Percentiles rank a stretch among this genome's conserved stretches.
phyloP scores from a whole-genome alignment of 805 yeast species.

The Ogataea populi-albae region DNA sequence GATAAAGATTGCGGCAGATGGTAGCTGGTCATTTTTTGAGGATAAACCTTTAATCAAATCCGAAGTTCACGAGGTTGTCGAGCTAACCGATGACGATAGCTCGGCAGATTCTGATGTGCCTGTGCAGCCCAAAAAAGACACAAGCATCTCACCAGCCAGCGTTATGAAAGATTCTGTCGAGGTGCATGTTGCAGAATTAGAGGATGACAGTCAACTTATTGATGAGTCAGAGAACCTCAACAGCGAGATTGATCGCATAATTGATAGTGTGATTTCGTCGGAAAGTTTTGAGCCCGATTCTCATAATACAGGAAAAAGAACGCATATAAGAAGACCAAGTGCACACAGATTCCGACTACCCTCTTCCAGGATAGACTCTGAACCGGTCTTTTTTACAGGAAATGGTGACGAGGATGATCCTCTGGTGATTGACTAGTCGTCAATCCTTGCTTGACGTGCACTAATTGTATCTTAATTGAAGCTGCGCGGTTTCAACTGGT shows the following conservation, averaged over 20 bases:
- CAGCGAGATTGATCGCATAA: slow-evolving; percentile 1
- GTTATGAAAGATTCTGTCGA: neutral
- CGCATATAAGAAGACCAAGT: too few relatives aligned
- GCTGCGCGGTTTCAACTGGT: neutral
- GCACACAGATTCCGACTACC: too few relatives aligned
- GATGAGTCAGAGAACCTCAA: neutral
- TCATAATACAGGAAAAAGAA: too few relatives aligned
- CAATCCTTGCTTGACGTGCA: too few relatives aligned
- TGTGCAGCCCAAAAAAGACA: too few relatives aligned
- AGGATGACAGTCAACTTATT: too few relatives aligned
- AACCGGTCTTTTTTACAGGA: slow-evolving; percentile 30
- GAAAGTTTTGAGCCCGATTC: too few relatives aligned
- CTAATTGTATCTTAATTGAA: too few relatives aligned
- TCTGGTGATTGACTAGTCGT: slow-evolving; percentile 28
- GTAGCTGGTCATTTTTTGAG: slow-evolving; percentile 23
- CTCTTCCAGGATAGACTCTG: too few relatives aligned
- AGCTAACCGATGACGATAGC: slow-evolving; percentile 17
- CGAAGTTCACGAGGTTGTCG: slow-evolving; percentile 17
- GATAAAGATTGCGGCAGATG: slow-evolving; percentile 28
- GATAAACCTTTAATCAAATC: slow-evolving; percentile 6
- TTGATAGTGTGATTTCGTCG: slow-evolving; percentile 4
- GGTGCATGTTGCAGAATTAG: neutral
- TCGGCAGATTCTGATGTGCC: too few relatives aligned
- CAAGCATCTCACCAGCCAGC: too few relatives aligned
- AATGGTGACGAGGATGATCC: slow-evolving; percentile 34